Conservation (phyloP, 2,329 filamentous ascomycete genomes). For the Aspergillus hiratsukae region DNA sequence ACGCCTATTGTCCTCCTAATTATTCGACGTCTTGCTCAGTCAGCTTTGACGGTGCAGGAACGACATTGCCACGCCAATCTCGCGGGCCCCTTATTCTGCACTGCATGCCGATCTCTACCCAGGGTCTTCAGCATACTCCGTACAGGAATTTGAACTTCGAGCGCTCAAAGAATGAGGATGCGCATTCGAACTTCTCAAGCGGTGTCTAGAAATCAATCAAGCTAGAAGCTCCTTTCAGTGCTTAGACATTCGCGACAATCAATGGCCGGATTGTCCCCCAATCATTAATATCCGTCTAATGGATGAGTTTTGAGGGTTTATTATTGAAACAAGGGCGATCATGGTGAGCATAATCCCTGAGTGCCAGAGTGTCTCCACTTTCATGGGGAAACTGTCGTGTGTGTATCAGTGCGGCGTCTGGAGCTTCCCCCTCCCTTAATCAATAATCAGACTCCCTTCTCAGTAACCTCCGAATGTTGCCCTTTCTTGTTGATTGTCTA, state of each 20-base stretch:
- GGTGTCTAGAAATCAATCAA: background rate
- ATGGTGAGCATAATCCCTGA: background rate
- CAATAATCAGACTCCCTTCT: background rate
- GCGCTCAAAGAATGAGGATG: background rate
- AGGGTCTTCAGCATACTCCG: background rate
- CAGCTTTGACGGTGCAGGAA: background rate
- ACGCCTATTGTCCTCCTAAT: conserved; percentile 1
- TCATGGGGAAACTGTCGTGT: background rate
- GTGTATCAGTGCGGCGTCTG: background rate
- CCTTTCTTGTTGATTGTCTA: background rate
- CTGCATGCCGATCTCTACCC: background rate
- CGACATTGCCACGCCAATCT: conserved; percentile 4
- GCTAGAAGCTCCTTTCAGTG: background rate
- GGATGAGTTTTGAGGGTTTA: background rate
- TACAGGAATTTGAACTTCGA: background rate
- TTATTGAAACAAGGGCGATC: background rate
- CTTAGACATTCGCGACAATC: background rate
- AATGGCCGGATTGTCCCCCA: background rate
- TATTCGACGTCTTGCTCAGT: background rate
- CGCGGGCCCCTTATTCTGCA: background rate
- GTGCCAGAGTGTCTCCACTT: background rate
- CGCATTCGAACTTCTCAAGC: background rate
- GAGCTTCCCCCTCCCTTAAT: background rate
- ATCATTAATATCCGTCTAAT: background rate
- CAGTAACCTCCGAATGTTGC: background rate